These are phyloP conservation scores for Apium graveolens DNA, from an alignment of 129 eudicot species.

Conservation along the genomic window DNA sequence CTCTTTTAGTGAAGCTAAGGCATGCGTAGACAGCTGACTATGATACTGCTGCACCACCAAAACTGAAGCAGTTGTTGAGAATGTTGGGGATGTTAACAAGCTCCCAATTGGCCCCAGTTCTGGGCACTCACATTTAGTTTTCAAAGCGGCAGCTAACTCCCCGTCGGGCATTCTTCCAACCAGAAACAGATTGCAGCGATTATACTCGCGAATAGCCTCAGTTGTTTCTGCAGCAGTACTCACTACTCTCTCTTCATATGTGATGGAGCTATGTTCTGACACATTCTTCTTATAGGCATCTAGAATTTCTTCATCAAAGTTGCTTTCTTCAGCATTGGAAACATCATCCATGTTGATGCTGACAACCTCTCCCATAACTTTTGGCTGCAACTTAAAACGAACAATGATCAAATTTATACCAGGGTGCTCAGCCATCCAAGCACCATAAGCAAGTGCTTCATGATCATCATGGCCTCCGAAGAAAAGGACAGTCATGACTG, in stretches of 20 bases:
- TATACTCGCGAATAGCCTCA: conserved; percentile 10
- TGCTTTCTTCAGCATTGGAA: background rate
- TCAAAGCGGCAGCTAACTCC: conserved; percentile 15
- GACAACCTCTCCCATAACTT: conserved; percentile 3
- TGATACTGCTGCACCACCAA: conserved; percentile 27
- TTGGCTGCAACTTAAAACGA: conserved; percentile 9
- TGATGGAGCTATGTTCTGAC: conserved; percentile 10
- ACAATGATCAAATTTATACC: conserved; percentile 16
- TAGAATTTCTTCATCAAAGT: conserved; percentile 15
- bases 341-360: background rate
- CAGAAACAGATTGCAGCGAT: conserved; percentile 25
- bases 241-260: conserved; percentile 14
- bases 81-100: conserved; percentile 9
- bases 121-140: conserved; percentile 15
- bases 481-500: conserved; percentile 15
- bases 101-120: conserved; percentile 27
- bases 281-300: conserved; percentile 4
- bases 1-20: conserved; percentile 4
- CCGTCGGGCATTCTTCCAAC: conserved; percentile 23
- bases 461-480: conserved; percentile 33
- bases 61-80: conserved; percentile 24
- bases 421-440: conserved; percentile 32
- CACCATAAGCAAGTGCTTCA: conserved; percentile 30
- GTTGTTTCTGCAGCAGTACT: conserved; percentile 11
- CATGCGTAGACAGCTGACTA: background rate